Evolutionary conservation across 177 flowering plant species (phyloP), one percentile per base, ranked within the genome.

Genomic region (Vitis hybrid): DNA sequence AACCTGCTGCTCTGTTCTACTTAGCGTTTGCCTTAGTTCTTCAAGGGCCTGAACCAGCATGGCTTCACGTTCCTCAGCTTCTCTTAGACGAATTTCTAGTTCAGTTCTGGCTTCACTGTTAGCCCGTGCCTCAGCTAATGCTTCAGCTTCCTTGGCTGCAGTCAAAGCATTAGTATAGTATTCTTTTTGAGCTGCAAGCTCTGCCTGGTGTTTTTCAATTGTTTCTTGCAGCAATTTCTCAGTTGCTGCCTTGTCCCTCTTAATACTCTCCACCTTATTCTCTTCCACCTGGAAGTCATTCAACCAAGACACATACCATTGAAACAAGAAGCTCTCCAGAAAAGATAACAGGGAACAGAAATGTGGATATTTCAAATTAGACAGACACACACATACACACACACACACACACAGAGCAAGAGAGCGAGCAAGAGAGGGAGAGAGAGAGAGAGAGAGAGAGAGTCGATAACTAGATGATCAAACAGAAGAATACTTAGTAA

Each of bases 61-160:
- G 73, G 86, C 74, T 86, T 96, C 97, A 81, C 97, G 94, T 63
- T 92, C 99, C 76, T 83, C 94, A 57, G 98, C 91, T 78, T 88
- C 97, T 70, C 88, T 88, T 48, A 96, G 74, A 67, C 95, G 97
- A 76, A 86, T 81, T 80, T 96, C 98, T 70, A 96, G 82, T 79
- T 96, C 97, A 75, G 87, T 83, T 76, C 95, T 88, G 56, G 97
- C 98, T 83, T 96, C 99, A 84, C 69, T 85, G 78, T 96, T 93
- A 49, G 90, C 95, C 32, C 92, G 88, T 72, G 97, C 90, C 86
- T 96, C 97, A 63, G 99, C 97, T 72, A 92, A 76, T 64, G 94
- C 85, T 83, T 93, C 97, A 70, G 99, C 99, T 81, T 96, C 97
- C 82, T 89, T 92, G 52, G 98, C 98, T 63, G 88, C 97, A 84